Evolutionary conservation across 1,284 basidiomycete genomes (phyloP), one percentile per base, ranked within the genome.

Genomic region (Sphagnurus paluster): DNA sequence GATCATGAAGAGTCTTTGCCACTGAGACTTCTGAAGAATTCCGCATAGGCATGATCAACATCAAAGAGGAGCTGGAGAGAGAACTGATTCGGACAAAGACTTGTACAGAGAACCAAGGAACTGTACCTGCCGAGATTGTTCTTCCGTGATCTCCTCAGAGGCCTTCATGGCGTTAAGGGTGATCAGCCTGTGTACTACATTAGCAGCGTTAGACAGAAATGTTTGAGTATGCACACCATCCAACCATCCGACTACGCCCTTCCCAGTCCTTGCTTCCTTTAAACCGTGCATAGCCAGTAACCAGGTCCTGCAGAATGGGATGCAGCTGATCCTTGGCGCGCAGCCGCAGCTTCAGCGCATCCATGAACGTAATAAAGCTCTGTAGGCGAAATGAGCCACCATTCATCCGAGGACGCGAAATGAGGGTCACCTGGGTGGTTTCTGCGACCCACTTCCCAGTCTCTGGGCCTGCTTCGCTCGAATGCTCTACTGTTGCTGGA

Each of bases 301-400:
- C 94, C 6, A 99, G 81, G 54, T 98, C 95, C 57, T 96, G 93
- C 36, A 99, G 66, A 53, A 98, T 84, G 0, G 95, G 95, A 64
- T 98, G 96, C 7, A 99, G 74, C 62, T 98, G 94, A 63, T 99
- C 97, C 65, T 99, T 99, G 2, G 97, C 95, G 25, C 92, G 80
- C 61, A 98, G 72, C 32, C 90, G 86, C 48, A 98, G 76, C 64
- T 96, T 96, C 39, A 98, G 77, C 0, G 95, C 96, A 60, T 99
- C 96, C 92, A 98, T 98, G 56, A 99, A 95, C 0, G 96, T 98
- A 59, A 99, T 99, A 58, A 98, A 99, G 61, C 84, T 90, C 90
- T 96, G 57, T 3, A 39, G 2, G 43, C 7, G 38, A 7, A 32
- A 30, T 34, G 36, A 49, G 35, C 35, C 21, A 20, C 9, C 23